Base-by-base conservation (phyloP, 257 asterid species). In the Henckelia pumila region DNA sequence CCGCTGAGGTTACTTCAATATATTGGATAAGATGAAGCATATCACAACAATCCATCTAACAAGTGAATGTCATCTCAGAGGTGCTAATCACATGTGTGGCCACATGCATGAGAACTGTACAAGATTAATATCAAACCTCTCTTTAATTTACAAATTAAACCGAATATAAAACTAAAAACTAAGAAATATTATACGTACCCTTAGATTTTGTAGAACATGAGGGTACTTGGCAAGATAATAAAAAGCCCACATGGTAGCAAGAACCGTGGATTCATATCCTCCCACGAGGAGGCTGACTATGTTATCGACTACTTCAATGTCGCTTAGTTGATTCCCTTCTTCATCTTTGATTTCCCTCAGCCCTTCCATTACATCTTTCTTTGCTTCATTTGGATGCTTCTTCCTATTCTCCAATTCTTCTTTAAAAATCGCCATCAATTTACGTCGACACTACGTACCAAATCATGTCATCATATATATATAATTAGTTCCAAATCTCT, bases 391-490 rank as follows among this genome's bases (percentile, higher is more conserved):
- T 10, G 73, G 50, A 13, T 7, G 56, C 5, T 8, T 63, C 67
- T 72, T 73, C 83, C 66, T 86, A 72, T 61, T 59, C 79, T 20
- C 49, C 49, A 37, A 37, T 37, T 37, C 49, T 13, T 37, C 49
- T 87, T 66, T 68, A 8, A 87, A 79, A 55, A 83, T 79, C 0
- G 52, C 77, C 25, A 62, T 10, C 25, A 77, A 77, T 60, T 77
- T 87, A 78, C 64, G 71, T 16, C 89, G 85, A 75, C 88, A 79
- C 95, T 87, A 84, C n/a, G n/a, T n/a, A n/a, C 57, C 63, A 30
- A 50, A 55, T 14, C n/a, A 8, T 8, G 1, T 17, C 5, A 19
- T 37, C 16, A 10, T 2, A 37, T n/a, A n/a, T n/a, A n/a, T n/a
- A n/a, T n/a, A n/a, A n/a, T 13, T 10, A 37, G 49, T 10, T 37